phyloP scores from a whole-genome alignment of 129 eudicot species.

The Flaveria robusta region DNA sequence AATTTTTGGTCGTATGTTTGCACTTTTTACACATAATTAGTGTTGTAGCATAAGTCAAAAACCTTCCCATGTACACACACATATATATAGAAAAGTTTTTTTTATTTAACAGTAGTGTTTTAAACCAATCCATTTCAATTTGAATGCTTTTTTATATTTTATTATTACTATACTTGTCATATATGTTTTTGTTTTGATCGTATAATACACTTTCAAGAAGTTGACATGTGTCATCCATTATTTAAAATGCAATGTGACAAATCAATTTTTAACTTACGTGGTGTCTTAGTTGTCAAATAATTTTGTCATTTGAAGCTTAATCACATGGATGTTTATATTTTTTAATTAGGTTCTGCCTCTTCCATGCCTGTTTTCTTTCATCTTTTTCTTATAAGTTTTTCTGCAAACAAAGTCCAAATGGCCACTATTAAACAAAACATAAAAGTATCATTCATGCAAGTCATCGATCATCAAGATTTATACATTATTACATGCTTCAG shows the following conservation, averaged over 20 bases:
- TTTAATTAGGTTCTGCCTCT: neutral
- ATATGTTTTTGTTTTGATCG: neutral
- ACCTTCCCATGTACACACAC: too few species aligned
- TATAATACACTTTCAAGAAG: neutral
- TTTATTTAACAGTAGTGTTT: too few species aligned
- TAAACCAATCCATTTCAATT: neutral
- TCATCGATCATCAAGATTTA: too few species aligned
- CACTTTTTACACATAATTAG: too few species aligned
- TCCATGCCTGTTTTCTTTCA: neutral
- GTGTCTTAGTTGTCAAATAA: constrained; percentile 3
- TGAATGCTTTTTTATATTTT: neutral
- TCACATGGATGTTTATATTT: neutral
- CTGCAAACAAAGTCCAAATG: too few species aligned
- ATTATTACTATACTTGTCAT: neutral
- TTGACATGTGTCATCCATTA: constrained; percentile 8
- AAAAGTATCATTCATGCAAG: too few species aligned
- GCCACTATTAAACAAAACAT: too few species aligned
- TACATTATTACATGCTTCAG: too few species aligned
- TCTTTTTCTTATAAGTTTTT: too few species aligned
- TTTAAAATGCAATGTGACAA: neutral
- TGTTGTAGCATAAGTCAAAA: too few species aligned
- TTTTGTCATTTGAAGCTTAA: neutral
- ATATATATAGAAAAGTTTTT: too few species aligned
- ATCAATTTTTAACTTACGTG: neutral
- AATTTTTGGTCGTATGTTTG: too few species aligned